Evolutionary conservation across 192 early-diverging fungal genomes (phyloP).

Genomic region (Diversispora eburnea): DNA sequence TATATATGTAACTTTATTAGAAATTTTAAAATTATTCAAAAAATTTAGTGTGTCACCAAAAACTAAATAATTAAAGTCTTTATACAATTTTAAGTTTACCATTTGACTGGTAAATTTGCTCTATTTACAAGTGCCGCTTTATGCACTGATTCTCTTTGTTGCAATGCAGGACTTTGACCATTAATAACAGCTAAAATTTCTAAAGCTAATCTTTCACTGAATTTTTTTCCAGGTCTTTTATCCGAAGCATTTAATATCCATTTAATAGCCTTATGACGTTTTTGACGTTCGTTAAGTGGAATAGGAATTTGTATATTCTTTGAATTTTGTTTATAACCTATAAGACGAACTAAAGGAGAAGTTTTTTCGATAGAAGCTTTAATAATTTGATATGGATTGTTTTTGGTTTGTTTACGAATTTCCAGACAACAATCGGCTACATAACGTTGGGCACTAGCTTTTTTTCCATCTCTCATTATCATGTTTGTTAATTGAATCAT

Average conservation of each 20-base stretch:
- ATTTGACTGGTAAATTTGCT: conserved; percentile 59
- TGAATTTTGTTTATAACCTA: conserved; percentile 69
- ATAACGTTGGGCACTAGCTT: conserved; percentile 66
- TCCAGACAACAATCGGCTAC: conserved; percentile 64
- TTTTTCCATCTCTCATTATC: conserved; percentile 92
- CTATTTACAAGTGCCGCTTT: conserved; percentile 81
- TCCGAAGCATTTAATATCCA: conserved; percentile 81
- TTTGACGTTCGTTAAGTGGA: conserved; percentile 74
- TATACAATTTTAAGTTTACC: conserved; percentile 14
- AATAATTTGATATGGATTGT: conserved; percentile 64
- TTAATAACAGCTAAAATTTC: conserved; percentile 82
- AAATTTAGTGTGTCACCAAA: not conserved
- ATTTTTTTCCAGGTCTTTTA: conserved; percentile 58
- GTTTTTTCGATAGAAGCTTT: conserved; percentile 69
- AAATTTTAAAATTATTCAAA: not conserved
- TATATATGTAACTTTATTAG: too few relatives aligned
- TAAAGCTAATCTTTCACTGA: conserved; percentile 67
- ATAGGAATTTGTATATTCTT: conserved; percentile 77
- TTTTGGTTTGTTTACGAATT: conserved; percentile 59
- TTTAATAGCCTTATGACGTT: conserved; percentile 70
- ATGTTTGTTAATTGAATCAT: conserved; percentile 80
- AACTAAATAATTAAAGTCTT: not conserved
- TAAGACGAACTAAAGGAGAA: conserved; percentile 72
- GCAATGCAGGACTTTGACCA: conserved; percentile 62
- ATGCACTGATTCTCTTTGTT: conserved; percentile 74